These are phyloP conservation scores for Berberis vulgaris DNA, from an alignment of 164 flowering plant species.

Conservation along the genomic window DNA sequence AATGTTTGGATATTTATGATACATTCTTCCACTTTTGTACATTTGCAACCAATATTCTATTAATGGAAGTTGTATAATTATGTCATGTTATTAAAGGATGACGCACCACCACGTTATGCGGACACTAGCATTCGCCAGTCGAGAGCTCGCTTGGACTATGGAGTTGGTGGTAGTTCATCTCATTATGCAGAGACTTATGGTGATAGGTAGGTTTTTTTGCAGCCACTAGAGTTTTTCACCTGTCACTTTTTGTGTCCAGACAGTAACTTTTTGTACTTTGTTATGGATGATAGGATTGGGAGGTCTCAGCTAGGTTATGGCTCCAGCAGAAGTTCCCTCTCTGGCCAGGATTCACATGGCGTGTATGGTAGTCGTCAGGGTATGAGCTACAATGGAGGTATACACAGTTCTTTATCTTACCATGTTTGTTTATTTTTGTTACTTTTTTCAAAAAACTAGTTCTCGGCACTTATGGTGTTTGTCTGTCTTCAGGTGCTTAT, in stretches of 20 bases:
- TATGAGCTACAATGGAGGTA: slow-evolving; percentile 70
- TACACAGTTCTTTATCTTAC: background rate
- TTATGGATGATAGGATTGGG: slow-evolving; percentile 44
- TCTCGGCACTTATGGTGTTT: background rate
- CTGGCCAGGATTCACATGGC: slow-evolving; percentile 71
- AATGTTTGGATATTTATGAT: background rate
- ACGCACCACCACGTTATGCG: slow-evolving; percentile 16
- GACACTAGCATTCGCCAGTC: slow-evolving; percentile 15
- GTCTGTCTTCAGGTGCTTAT: slow-evolving; percentile 9
- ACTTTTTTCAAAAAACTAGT: background rate
- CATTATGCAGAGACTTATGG: slow-evolving; percentile 14
- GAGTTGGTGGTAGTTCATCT: slow-evolving; percentile 8
- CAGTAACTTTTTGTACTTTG: background rate
- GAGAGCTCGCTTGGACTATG: slow-evolving; percentile 17
- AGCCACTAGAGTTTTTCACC: background rate
- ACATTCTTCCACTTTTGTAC: background rate
- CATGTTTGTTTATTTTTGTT: background rate
- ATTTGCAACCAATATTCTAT: background rate
- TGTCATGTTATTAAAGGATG: slow-evolving; percentile 15
- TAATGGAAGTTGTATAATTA: background rate
- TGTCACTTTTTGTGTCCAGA: background rate
- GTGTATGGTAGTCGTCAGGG: slow-evolving; percentile 71
- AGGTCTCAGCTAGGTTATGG: slow-evolving; percentile 64
- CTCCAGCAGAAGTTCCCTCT: slow-evolving; percentile 57
- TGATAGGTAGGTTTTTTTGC: slow-evolving; percentile 15